These are phyloP conservation scores for Agroathelia rolfsii DNA, from an alignment of 1,284 basidiomycete species.

Conservation along the genomic window DNA sequence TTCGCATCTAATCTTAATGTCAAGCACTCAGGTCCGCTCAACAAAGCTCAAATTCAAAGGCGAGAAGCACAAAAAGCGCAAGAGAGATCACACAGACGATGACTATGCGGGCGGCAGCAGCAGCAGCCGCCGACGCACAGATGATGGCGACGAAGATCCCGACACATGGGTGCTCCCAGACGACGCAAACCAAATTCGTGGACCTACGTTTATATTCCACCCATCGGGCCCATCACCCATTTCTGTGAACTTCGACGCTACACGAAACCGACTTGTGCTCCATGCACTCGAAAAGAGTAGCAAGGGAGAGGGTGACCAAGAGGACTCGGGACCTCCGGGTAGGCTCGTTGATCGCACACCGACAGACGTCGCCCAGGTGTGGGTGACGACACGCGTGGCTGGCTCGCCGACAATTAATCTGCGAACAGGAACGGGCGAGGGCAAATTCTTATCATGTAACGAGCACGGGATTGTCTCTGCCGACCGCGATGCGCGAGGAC, in stretches of 20 bases:
- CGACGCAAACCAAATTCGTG: slow-evolving; percentile 62
- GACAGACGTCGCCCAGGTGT: slow-evolving; percentile 74
- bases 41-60: slow-evolving; percentile 81
- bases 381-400: slow-evolving; percentile 78
- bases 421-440: slow-evolving; percentile 73
- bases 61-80: slow-evolving; percentile 73
- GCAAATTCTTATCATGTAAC: slow-evolving; percentile 81
- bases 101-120: slow-evolving; percentile 33
- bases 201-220: slow-evolving; percentile 74
- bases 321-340: slow-evolving; percentile 27
- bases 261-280: slow-evolving; percentile 60
- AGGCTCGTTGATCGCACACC: slow-evolving; percentile 59
- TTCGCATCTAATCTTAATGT: too few species aligned
- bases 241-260: slow-evolving; percentile 69
- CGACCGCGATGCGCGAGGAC: slow-evolving; percentile 74
- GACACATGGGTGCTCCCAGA: slow-evolving; percentile 77
- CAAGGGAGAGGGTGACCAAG: slow-evolving; percentile 34
- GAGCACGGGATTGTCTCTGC: slow-evolving; percentile 73
- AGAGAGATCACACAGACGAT: slow-evolving; percentile 46
- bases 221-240: slow-evolving; percentile 67
- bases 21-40: slow-evolving; percentile 45
- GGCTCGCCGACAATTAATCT: slow-evolving; percentile 75
- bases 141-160: slow-evolving; percentile 51
- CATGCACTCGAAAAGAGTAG: slow-evolving; percentile 57
- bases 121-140: slow-evolving; percentile 36